Conservation (phyloP, 1,139 yeast genomes). For the Candida sojae region DNA sequence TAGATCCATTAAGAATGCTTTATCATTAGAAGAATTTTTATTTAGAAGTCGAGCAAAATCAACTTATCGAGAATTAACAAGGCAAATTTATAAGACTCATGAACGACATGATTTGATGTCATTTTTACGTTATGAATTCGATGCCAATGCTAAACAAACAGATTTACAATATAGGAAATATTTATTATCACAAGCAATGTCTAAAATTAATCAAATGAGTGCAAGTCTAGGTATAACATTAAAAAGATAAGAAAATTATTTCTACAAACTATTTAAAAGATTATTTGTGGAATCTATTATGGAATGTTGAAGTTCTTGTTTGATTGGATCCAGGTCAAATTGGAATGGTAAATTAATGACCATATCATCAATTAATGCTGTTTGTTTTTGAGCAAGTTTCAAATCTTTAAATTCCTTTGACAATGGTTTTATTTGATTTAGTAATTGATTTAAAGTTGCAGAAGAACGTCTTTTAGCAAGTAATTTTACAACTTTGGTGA, state of each 20-base stretch:
- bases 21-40: conserved; percentile 44
- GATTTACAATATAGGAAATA: conserved; percentile 41
- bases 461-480: conserved; percentile 10
- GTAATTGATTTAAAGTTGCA: conserved; percentile 9
- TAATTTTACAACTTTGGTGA: conserved; percentile 22
- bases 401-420: conserved; percentile 16
- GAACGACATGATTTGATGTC: conserved; percentile 37
- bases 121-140: conserved; percentile 39
- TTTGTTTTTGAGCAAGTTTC: conserved; percentile 16
- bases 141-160: conserved; percentile 23
- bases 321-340: conserved; percentile 13
- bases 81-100: conserved; percentile 38
- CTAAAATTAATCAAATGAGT: conserved; percentile 28
- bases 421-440: conserved; percentile 12
- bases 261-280: conserved; percentile 14
- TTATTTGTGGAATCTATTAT: conserved; percentile 17
- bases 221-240: conserved; percentile 23
- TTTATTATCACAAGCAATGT: conserved; percentile 37
- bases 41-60: conserved; percentile 36
- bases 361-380: conserved; percentile 17
- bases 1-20: conserved; percentile 12
- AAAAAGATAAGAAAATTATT: neutral
- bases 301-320: conserved; percentile 17
- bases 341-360: conserved; percentile 11
- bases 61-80: conserved; percentile 34